phyloP scores from a whole-genome alignment of 768 basidiomycete genomes.

The Clavulina sp. region DNA sequence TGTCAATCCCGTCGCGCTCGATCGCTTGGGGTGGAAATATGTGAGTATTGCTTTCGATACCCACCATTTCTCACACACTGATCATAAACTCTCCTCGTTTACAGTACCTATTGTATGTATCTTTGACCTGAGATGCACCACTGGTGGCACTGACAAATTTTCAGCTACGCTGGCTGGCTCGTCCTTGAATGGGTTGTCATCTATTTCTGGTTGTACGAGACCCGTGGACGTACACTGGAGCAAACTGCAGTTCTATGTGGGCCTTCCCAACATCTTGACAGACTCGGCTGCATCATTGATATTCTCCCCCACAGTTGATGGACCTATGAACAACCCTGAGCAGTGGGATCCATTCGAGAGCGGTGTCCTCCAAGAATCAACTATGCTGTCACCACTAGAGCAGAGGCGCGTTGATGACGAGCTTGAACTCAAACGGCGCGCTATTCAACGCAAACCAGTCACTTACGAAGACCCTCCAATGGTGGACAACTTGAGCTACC shows the following conservation, averaged over 20 bases:
- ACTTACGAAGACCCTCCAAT: no score
- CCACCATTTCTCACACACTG: not conserved
- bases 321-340: no score
- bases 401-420: no score
- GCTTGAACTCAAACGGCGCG: no score
- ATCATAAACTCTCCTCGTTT: not conserved
- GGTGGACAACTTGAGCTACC: no score
- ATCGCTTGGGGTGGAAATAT: slow-evolving; percentile 27
- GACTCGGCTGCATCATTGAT: no score
- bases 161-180: slow-evolving; percentile 6
- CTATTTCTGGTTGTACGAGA: slow-evolving; percentile 6
- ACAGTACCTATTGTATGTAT: slow-evolving; percentile 28
- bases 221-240: slow-evolving; percentile 6
- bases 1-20: slow-evolving; percentile 59
- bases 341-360: no score
- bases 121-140: not conserved
- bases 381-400: no score
- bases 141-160: not conserved
- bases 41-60: slow-evolving; percentile 17
- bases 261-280: no score
- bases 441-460: no score
- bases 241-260: slow-evolving; percentile 5
- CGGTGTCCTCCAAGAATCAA: no score
- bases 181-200: slow-evolving; percentile 7
- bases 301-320: no score